phyloP scores from a whole-genome alignment of 441 rosid genomes.

The Viola pubescens region DNA sequence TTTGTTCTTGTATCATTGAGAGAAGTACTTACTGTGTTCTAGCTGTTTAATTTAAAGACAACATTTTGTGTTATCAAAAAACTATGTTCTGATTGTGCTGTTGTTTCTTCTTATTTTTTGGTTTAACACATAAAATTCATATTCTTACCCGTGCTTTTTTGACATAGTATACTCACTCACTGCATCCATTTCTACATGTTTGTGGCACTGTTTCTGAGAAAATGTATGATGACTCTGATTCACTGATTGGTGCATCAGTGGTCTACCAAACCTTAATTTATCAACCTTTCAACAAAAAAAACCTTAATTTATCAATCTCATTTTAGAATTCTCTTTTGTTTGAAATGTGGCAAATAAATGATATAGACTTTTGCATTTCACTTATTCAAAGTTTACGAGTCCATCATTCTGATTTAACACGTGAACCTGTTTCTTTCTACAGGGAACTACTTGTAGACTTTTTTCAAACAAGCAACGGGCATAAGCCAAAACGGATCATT shows the following conservation, averaged over 20 bases:
- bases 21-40: too few species aligned
- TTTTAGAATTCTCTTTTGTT: neutral
- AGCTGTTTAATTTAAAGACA: too few species aligned
- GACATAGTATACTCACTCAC: neutral
- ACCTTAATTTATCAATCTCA: neutral
- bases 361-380: conserved; percentile 1
- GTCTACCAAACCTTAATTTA: neutral
- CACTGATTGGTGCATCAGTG: too few species aligned
- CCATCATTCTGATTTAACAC: conserved; percentile 6
- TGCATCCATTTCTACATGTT: neutral
- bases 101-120: too few species aligned
- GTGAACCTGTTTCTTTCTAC: conserved; percentile 17
- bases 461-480: conserved; percentile 39
- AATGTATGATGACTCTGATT: too few species aligned
- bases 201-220: too few species aligned
- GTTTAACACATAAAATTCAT: neutral
- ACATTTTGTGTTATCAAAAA: too few species aligned
- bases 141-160: too few species aligned
- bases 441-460: conserved; percentile 75
- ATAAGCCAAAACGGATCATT: conserved; percentile 75
- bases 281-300: too few species aligned
- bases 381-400: neutral
- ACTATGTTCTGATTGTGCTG: too few species aligned
- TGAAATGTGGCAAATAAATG: too few species aligned
- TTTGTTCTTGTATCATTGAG: too few species aligned